phyloP scores from a whole-genome alignment of 1,284 basidiomycete species.

The Apiotrichum sp. region DNA sequence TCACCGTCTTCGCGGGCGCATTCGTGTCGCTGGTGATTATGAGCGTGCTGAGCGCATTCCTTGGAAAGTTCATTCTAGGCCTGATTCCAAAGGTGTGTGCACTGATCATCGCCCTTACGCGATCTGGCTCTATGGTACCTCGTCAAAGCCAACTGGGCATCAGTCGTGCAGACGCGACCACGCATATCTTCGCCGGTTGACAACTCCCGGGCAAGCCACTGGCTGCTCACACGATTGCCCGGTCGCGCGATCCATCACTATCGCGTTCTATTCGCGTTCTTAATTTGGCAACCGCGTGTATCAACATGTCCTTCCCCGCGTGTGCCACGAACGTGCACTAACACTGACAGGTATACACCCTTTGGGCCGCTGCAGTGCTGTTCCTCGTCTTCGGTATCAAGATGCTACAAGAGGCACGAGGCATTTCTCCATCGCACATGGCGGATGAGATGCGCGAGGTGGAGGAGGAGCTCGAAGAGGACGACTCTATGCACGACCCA shows the following conservation, averaged over 20 bases:
- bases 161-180: too few relatives aligned
- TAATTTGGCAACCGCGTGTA: too few relatives aligned
- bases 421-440: constrained; percentile 68
- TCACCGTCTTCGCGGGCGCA: constrained; percentile 82
- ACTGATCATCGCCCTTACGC: too few relatives aligned
- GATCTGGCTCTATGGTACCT: too few relatives aligned
- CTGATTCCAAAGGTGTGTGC: constrained; percentile 61
- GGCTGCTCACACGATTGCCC: too few relatives aligned
- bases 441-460: constrained; percentile 88
- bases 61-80: constrained; percentile 77
- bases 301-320: too few relatives aligned
- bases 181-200: background rate
- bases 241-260: too few relatives aligned
- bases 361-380: constrained; percentile 61
- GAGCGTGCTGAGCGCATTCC: constrained; percentile 79
- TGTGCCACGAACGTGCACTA: too few relatives aligned
- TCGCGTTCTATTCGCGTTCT: too few relatives aligned
- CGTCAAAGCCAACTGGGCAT: too few relatives aligned
- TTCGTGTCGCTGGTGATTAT: constrained; percentile 84
- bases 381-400: constrained; percentile 82
- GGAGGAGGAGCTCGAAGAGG: constrained; percentile 68
- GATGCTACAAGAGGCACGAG: constrained; percentile 72
- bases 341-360: constrained; percentile 32
- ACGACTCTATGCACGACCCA: constrained; percentile 34
- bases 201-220: too few relatives aligned